Percentiles rank a stretch among this genome's conserved stretches.
Evolutionary conservation across 2,329 filamentous ascomycete species (phyloP).

Genomic region (Aspergillus sp.): DNA sequence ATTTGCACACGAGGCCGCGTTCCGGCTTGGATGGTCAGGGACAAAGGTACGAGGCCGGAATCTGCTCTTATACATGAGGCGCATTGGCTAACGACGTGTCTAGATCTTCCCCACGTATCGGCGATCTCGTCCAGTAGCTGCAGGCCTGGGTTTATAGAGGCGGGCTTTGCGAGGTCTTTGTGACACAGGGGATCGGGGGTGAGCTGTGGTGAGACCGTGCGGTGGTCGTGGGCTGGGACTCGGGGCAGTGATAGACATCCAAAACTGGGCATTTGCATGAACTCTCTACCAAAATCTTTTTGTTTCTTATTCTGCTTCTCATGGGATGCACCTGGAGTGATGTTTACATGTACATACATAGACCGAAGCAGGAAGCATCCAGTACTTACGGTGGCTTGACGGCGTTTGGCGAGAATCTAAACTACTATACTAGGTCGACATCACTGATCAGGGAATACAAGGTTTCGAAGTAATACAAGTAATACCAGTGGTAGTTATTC

Average conservation of each 20-base stretch:
- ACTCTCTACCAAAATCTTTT: conserved; percentile 1
- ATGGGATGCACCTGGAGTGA: conserved; percentile 27
- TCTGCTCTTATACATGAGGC: neutral
- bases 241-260: conserved; percentile 13
- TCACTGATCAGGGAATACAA: too few species aligned
- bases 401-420: conserved; percentile 36
- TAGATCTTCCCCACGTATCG: conserved; percentile 66
- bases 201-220: conserved; percentile 57
- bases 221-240: conserved; percentile 67
- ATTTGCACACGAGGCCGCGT: conserved; percentile 94
- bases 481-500: too few species aligned
- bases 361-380: conserved; percentile 28
- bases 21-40: conserved; percentile 86
- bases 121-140: conserved; percentile 62
- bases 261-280: conserved; percentile 8
- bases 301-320: conserved; percentile 9
- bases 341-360: conserved; percentile 38
- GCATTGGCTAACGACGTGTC: neutral
- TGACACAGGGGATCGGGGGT: conserved; percentile 53
- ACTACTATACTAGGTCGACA: neutral
- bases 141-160: conserved; percentile 82
- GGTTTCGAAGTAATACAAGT: too few species aligned
- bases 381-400: conserved; percentile 24
- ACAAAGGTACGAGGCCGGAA: conserved; percentile 72
- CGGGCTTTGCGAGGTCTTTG: conserved; percentile 60